phyloP scores from a whole-genome alignment of 2,329 filamentous ascomycete species.

The Botryosphaeria dothidea region DNA sequence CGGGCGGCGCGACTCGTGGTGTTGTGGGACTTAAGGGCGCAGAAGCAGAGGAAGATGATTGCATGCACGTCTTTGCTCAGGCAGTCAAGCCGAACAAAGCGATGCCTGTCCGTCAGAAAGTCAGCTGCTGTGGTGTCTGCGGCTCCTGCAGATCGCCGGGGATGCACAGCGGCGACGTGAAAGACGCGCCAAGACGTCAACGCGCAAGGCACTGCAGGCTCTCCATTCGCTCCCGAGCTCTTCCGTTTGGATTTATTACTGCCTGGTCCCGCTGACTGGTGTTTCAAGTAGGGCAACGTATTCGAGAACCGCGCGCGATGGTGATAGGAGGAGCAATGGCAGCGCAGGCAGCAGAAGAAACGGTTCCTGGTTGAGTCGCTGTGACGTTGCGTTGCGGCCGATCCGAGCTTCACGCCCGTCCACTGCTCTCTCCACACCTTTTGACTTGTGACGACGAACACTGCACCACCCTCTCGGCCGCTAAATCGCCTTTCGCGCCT shows the following conservation, averaged over 20 bases:
- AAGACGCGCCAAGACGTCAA: constrained; percentile 11
- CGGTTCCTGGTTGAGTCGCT: not conserved
- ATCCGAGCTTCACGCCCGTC: constrained; percentile 12
- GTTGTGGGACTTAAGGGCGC: too few species aligned
- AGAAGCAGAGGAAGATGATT: too few species aligned
- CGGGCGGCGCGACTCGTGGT: too few species aligned
- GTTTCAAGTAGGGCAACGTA: too few species aligned
- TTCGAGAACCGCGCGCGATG: not conserved
- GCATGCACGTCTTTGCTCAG: too few species aligned
- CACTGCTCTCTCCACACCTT: not conserved
- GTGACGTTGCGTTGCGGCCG: constrained; percentile 6
- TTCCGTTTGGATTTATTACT: too few species aligned
- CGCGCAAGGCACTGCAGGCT: not conserved
- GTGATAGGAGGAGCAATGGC: not conserved
- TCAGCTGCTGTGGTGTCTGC: not conserved
- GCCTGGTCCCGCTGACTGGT: too few species aligned
- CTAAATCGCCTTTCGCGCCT: not conserved
- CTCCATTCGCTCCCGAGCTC: not conserved
- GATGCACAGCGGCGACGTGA: not conserved
- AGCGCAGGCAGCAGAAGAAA: not conserved
- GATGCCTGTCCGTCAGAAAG: not conserved
- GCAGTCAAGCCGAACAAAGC: not conserved
- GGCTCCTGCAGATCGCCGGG: not conserved
- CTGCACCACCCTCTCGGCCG: not conserved
- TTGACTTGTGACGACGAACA: not conserved